Evolutionary conservation across 2,329 filamentous ascomycete species (phyloP).

Genomic region (Paramyrothecium roridum): DNA sequence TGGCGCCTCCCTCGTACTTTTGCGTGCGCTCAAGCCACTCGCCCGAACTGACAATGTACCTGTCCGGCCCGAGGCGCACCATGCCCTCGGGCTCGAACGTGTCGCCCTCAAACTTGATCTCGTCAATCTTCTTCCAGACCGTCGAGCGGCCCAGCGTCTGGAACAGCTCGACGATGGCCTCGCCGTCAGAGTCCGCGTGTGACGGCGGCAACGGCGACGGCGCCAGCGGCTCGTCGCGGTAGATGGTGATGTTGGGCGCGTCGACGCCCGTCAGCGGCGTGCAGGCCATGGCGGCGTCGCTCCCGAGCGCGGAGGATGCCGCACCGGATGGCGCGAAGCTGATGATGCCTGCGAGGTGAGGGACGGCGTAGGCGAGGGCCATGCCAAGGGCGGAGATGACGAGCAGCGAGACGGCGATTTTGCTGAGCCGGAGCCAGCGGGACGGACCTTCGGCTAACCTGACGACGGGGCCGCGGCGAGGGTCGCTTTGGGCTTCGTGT

Average conservation of each 20-base stretch:
- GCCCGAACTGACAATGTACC: slow-evolving; percentile 41
- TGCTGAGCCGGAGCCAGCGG: not conserved
- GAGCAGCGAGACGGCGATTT: not conserved
- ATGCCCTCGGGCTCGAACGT: slow-evolving; percentile 48
- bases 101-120: slow-evolving; percentile 39
- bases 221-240: slow-evolving; percentile 23
- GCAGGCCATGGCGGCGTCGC: not conserved
- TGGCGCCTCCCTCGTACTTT: slow-evolving; percentile 29
- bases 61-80: slow-evolving; percentile 36
- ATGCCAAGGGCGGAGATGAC: not conserved
- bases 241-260: slow-evolving; percentile 29
- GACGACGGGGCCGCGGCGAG: not conserved
- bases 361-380: not conserved
- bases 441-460: not conserved
- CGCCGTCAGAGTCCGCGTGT: slow-evolving; percentile 28
- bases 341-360: not conserved
- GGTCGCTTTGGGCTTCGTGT: not conserved
- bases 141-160: slow-evolving; percentile 33
- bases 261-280: slow-evolving; percentile 1
- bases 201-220: slow-evolving; percentile 30
- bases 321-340: not conserved
- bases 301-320: no score
- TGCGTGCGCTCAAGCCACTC: slow-evolving; percentile 37
- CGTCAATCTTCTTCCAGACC: slow-evolving; percentile 37
- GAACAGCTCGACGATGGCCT: slow-evolving; percentile 33